Base-by-base conservation (phyloP, 2,329 filamentous ascomycete species). In the Clarireedia sp. region DNA sequence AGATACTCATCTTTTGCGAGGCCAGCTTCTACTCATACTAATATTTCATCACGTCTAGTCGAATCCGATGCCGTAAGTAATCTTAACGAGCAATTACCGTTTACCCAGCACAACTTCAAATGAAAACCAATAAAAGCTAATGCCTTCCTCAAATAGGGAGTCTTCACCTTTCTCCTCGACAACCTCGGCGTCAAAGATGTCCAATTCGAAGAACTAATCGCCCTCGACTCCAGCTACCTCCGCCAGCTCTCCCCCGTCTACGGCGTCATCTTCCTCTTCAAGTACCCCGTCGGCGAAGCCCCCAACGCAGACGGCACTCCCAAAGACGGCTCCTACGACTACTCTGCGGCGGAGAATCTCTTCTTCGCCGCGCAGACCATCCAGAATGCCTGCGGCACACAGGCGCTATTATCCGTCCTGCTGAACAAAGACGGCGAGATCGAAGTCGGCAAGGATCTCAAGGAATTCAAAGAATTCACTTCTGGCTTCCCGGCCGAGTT, bases 261-360 rank as follows among this genome's bases (percentile, higher is more conserved):
- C 74, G 94, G 94, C 67, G 90, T 99, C 63, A 96, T 99, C 68
- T 99, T 99, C 74, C 89, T 99, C 71, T 99, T 99, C 84, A 97
- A 96, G 75, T 99, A 89, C 73, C 89, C 82, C 50, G 90, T 83
- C 59, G 84, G 87, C 68, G 76, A 80, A 72, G 58, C 80, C 76
- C 64, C 86, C 77, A 74, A 82, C 75, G 38, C 72, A 71, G 59
- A 73, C 48, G 67, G 66, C 40, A 72, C 78, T 43, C 90, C 91
- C 0, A 80, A 83, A 61, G 91, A 97, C 70, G 94, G 94, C 59
- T 77, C 75, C 36, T 96, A 89, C 71, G 90, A 96, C 74, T 76
- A 83, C 63, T 78, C 77, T 16, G 89, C 90, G 14, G 77, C 87
- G 17, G 84, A 90, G 60, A 78, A 80, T 59, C 79, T 96, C 65